Percentiles rank a stretch among this genome's conserved stretches.
phyloP scores from a whole-genome alignment of 2,329 filamentous ascomycete genomes.

The Arthrocladium fulminans region DNA sequence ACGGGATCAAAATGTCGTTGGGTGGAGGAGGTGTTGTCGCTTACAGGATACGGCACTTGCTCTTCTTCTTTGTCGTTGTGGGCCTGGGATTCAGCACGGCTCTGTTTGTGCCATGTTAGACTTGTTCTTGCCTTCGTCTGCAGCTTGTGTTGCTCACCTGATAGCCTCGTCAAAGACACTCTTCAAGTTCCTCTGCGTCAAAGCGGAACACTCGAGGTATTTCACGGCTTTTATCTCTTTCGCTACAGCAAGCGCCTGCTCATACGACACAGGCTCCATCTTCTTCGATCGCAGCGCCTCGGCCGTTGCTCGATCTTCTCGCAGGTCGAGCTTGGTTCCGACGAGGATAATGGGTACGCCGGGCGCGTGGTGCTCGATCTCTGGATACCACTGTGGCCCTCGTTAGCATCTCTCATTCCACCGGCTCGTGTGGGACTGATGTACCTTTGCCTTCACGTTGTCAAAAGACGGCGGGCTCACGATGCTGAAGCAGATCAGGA shows the following conservation, averaged over 20 bases:
- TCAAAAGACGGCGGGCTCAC: conserved; percentile 96
- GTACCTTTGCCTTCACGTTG: conserved; percentile 96
- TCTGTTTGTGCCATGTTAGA: conserved; percentile 24
- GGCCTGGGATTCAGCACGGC: conserved; percentile 43
- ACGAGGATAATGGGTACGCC: conserved; percentile 94
- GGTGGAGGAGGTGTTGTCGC: conserved; percentile 4
- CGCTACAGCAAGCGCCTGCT: conserved; percentile 77
- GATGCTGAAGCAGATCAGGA: conserved; percentile 97
- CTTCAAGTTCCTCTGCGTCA: conserved; percentile 95
- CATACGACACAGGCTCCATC: conserved; percentile 95
- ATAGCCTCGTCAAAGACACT: conserved; percentile 98
- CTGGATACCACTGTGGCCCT: conserved; percentile 75
- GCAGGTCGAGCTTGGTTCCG: conserved; percentile 90
- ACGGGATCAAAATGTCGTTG: conserved; percentile 12
- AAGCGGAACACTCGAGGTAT: conserved; percentile 93
- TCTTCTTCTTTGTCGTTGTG: conserved; percentile 35
- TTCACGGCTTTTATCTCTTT: conserved; percentile 95
- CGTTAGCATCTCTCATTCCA: background rate
- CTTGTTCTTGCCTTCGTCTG: background rate
- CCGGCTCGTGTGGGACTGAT: conserved; percentile 18
- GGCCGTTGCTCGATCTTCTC: conserved; percentile 75
- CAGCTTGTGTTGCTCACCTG: conserved; percentile 52
- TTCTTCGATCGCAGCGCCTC: conserved; percentile 80
- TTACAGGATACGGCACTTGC: conserved; percentile 39
- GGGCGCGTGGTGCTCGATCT: conserved; percentile 94